phyloP scores from a whole-genome alignment of 805 yeast genomes.

The Yamadazyma insecticola region DNA sequence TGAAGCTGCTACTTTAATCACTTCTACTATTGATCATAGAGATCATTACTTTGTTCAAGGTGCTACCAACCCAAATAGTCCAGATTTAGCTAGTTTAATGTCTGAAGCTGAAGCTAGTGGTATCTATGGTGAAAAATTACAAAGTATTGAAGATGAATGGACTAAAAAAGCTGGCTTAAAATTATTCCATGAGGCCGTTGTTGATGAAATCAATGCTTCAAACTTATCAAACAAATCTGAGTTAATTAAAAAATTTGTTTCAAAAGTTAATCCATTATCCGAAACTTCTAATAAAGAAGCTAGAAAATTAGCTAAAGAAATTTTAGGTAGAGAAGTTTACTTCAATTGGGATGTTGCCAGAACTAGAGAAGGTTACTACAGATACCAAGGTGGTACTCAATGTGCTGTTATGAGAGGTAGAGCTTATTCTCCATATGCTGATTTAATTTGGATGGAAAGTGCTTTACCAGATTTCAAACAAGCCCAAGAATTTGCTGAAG shows the following conservation, averaged over 20 bases:
- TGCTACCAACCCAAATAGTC: conserved; percentile 77
- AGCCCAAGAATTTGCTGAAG: conserved; percentile 92
- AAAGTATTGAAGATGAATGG: conserved; percentile 79
- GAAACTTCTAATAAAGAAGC: conserved; percentile 78
- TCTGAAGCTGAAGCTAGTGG: conserved; percentile 77
- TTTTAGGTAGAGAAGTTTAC: conserved; percentile 77
- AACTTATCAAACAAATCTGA: conserved; percentile 54
- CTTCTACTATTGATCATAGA: conserved; percentile 90
- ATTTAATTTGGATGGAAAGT: conserved; percentile 97
- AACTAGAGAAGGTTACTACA: conserved; percentile 95
- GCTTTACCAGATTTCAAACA: conserved; percentile 90
- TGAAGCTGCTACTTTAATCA: conserved; percentile 93
- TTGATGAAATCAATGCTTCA: conserved; percentile 69
- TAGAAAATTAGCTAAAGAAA: conserved; percentile 63
- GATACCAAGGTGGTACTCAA: conserved; percentile 94
- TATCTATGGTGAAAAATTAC: conserved; percentile 64
- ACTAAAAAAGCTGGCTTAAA: conserved; percentile 73
- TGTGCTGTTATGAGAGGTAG: conserved; percentile 97
- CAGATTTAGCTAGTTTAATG: conserved; percentile 73
- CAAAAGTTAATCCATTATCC: conserved; percentile 69
- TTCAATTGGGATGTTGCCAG: conserved; percentile 95
- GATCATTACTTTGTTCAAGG: conserved; percentile 93
- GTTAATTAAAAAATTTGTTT: conserved; percentile 60
- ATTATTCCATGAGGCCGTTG: conserved; percentile 87
- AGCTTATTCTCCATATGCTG: conserved; percentile 92